Conservation (phyloP, 148 eudicot species). For the Talinum fruticosum region DNA sequence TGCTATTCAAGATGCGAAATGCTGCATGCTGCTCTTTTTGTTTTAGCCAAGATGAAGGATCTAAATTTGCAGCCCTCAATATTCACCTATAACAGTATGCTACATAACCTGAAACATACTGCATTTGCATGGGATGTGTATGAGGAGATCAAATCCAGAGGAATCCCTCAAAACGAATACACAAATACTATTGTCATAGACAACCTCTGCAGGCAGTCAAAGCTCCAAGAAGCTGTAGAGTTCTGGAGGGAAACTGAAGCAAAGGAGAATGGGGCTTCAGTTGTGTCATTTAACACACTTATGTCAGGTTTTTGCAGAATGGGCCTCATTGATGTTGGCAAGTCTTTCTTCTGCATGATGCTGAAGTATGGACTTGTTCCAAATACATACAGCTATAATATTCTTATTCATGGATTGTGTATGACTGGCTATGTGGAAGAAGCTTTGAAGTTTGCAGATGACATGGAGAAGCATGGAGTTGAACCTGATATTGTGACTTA, state of each 20-base stretch:
- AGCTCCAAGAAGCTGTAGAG: slow-evolving; percentile 55
- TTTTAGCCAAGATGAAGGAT: slow-evolving; percentile 71
- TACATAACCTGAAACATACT: slow-evolving; percentile 62
- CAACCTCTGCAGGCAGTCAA: slow-evolving; percentile 69
- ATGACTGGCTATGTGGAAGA: slow-evolving; percentile 68
- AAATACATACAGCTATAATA: slow-evolving; percentile 71
- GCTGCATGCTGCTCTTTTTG: slow-evolving; percentile 67
- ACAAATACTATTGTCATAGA: slow-evolving; percentile 63
- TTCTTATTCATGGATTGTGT: slow-evolving; percentile 73
- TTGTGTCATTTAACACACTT: slow-evolving; percentile 58
- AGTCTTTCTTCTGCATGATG: slow-evolving; percentile 75
- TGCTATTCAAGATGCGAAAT: slow-evolving; percentile 60
- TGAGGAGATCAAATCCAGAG: slow-evolving; percentile 48
- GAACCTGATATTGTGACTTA: slow-evolving; percentile 69
- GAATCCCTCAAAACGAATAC: slow-evolving; percentile 40
- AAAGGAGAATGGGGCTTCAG: slow-evolving; percentile 27
- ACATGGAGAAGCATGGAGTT: slow-evolving; percentile 74
- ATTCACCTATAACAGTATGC: slow-evolving; percentile 66
- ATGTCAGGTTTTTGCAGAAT: slow-evolving; percentile 64
- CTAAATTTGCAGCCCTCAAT: slow-evolving; percentile 57
- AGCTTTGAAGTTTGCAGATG: slow-evolving; percentile 53
- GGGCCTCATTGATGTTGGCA: slow-evolving; percentile 63
- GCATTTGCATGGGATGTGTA: slow-evolving; percentile 51
- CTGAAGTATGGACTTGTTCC: slow-evolving; percentile 69
- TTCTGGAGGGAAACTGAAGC: slow-evolving; percentile 41